Percentiles rank a stretch among this genome's conserved stretches.
These are phyloP conservation scores for Bacidia gigantensis DNA, from an alignment of 495 filamentous ascomycete genomes.

Conservation along the genomic window DNA sequence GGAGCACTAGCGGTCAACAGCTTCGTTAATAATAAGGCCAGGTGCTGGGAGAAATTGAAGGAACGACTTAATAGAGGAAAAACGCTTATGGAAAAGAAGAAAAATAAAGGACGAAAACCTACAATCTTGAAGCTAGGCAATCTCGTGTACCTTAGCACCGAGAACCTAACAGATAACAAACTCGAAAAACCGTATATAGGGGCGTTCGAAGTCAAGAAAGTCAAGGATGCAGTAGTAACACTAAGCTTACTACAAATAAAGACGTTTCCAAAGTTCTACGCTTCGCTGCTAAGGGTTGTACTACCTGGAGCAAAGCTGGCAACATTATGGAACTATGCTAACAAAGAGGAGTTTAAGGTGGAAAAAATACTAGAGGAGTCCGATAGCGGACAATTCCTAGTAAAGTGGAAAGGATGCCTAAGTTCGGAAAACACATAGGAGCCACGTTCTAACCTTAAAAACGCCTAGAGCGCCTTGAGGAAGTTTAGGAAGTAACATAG, in stretches of 20 bases:
- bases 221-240: not conserved
- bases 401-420: not conserved
- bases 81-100: not conserved
- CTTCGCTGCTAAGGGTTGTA: not conserved
- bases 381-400: not conserved
- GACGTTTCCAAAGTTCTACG: not conserved
- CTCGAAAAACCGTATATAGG: not conserved
- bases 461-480: no score
- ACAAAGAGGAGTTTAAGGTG: not conserved
- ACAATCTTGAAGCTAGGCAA: not conserved
- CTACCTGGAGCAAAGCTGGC: not conserved
- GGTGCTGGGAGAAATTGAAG: not conserved
- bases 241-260: not conserved
- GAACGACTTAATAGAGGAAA: not conserved
- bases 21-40: not conserved
- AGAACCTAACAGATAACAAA: not conserved
- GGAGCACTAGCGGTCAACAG: not conserved
- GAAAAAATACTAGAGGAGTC: not conserved
- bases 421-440: not conserved
- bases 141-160: not conserved
- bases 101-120: not conserved
- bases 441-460: not conserved
- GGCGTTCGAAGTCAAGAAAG: not conserved
- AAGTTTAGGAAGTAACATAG: no score
- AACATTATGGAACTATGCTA: constrained; percentile 4